Evolutionary conservation across 352 stramenopile species (phyloP), one percentile per base, ranked within the genome.

Genomic region (Globisporangium emineosum): DNA sequence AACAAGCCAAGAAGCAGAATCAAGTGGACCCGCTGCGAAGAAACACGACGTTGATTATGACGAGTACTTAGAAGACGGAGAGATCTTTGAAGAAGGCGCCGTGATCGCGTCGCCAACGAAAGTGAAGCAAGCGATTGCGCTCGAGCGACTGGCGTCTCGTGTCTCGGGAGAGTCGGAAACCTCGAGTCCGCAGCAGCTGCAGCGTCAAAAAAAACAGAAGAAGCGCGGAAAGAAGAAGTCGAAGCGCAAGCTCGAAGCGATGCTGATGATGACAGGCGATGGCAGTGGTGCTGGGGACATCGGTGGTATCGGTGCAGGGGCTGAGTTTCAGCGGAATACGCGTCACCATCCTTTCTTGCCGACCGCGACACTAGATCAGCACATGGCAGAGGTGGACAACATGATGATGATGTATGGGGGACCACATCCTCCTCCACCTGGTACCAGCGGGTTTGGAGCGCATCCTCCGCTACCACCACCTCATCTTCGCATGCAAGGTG

Each of bases 171-270:
- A 73, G 2, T 45, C 59, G 27, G 65, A 40, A 13, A 47, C 40
- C 29, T 23, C 32, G 2, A 60, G 54, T 35, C 37, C 27, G 5
- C 60, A n/a, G n/a, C n/a, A n/a, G n/a, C n/a, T n/a, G n/a, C n/a
- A 10, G 64, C 54, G 42, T 30, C 47, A 35, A 25, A 89, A 89
- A 60, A 89, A 89, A 65, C 77, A 81, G 32, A 92, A 92, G 64
- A 91, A 91, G 50, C 81, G 82, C 2, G 80, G 83, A 6, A 88
- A 89, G 57, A 94, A 92, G 65, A 89, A 89, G 54, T 65, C 69
- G 0, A 93, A 93, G 59, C 81, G 85, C 19, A 91, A 93, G 56
- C 56, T 83, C 15, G 84, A 89, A 1, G 66, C 68, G n/a, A 84
- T 87, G 72, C 60, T 81, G 68, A 60, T 79, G 40, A 62, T 70